Percentiles rank a stretch among this genome's conserved stretches.
Evolutionary conservation across 2,329 filamentous ascomycete genomes (phyloP).

Genomic region (Cordyceps fumosorosea): DNA sequence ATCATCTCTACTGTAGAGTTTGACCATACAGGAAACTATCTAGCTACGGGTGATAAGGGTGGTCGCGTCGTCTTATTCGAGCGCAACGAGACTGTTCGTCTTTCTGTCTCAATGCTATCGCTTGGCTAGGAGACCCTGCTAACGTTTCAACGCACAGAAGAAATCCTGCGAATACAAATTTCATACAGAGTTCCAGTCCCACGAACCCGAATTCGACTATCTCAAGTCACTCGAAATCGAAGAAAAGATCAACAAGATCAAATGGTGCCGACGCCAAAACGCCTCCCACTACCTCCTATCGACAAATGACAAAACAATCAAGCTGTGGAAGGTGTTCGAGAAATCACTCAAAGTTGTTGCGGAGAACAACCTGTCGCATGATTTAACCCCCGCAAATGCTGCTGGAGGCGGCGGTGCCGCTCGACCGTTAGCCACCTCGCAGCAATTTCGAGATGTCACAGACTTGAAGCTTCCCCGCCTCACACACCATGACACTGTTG

Average conservation of each 20-base stretch:
- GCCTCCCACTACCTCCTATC: conserved; percentile 96
- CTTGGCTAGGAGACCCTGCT: conserved; percentile 19
- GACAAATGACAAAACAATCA: conserved; percentile 99
- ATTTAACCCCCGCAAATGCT: conserved; percentile 71
- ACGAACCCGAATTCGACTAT: conserved; percentile 99
- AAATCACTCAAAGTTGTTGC: conserved; percentile 98
- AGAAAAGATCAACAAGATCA: conserved; percentile 99
- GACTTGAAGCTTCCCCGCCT: conserved; percentile 91
- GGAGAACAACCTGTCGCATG: conserved; percentile 95
- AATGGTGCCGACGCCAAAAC: conserved; percentile 98
- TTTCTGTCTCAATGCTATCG: conserved; percentile 1
- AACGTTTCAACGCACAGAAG: conserved; percentile 58
- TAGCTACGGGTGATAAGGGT: conserved; percentile 85
- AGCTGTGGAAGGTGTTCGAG: conserved; percentile 99
- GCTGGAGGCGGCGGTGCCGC: conserved; percentile 73
- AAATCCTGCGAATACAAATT: conserved; percentile 99
- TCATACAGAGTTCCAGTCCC: conserved; percentile 98
- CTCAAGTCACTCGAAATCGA: conserved; percentile 98
- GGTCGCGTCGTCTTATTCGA: conserved; percentile 81
- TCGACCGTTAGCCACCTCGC: conserved; percentile 58
- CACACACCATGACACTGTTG: conserved; percentile 96
- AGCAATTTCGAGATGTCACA: conserved; percentile 70
- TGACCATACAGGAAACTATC: conserved; percentile 83
- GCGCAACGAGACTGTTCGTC: conserved; percentile 85
- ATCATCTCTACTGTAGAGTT: conserved; percentile 91